These are phyloP conservation scores for Tylopilus vinaceipallidus DNA, from an alignment of 768 basidiomycete species.

Conservation along the genomic window DNA sequence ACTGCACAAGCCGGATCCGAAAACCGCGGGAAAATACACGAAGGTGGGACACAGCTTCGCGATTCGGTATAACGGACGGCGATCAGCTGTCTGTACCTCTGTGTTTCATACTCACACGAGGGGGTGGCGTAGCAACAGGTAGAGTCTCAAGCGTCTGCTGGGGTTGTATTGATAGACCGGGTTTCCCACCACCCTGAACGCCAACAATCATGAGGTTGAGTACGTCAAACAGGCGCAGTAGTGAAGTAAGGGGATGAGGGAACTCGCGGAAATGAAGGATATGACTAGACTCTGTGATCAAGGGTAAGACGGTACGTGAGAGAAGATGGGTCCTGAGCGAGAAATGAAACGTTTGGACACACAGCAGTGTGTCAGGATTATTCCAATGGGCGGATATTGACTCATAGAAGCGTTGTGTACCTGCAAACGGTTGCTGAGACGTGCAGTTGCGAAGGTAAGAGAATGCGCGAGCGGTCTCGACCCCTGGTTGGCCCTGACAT, in stretches of 20 bases:
- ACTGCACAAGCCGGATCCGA: conserved; percentile 9
- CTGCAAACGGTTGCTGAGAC: background rate
- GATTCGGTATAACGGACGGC: conserved; percentile 18
- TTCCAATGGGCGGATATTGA: conserved; percentile 3
- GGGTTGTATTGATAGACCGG: conserved; percentile 3
- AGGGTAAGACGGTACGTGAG: conserved; percentile 15
- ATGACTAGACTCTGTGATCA: conserved; percentile 12
- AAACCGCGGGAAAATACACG: conserved; percentile 9
- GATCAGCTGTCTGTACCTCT: conserved; percentile 26
- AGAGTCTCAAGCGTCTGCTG: conserved; percentile 1
- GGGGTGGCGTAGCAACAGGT: conserved; percentile 16
- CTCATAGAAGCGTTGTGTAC: background rate
- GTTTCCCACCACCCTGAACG: conserved; percentile 4
- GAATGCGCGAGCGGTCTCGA: background rate
- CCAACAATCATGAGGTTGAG: background rate
- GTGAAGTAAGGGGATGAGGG: conserved; percentile 2
- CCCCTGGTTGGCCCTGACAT: background rate
- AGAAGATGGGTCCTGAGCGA: background rate
- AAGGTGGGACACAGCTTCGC: background rate
- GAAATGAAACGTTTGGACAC: conserved; percentile 1
- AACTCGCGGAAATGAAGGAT: conserved; percentile 24
- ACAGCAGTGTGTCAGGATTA: background rate
- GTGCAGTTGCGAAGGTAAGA: background rate
- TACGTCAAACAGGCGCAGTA: conserved; percentile 20
- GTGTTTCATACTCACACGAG: conserved; percentile 21